Conservation (phyloP, 208 protist genomes). For the Tritrichomonas foetus region DNA sequence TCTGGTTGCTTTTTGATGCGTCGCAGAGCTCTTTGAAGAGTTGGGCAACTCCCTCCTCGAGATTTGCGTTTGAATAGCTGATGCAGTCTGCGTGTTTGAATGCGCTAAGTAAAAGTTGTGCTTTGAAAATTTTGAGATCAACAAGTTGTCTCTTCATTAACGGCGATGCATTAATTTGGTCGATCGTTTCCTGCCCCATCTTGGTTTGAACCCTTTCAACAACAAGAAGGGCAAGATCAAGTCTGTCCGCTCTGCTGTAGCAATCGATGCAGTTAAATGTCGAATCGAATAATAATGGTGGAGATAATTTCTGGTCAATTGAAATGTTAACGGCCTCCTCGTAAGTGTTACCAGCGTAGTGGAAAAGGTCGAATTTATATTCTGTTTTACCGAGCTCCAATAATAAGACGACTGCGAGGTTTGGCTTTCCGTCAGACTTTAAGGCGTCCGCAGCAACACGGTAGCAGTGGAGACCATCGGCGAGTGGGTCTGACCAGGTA, state of each 20-base stretch:
- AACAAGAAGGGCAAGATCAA: slow-evolving; percentile 7
- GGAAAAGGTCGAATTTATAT: slow-evolving; percentile 2
- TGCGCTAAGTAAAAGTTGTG: not conserved
- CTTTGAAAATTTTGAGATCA: not conserved
- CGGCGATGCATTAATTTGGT: not conserved
- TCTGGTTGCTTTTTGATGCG: slow-evolving; percentile 6
- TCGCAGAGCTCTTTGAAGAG: not conserved
- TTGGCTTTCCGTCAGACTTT: slow-evolving; percentile 20
- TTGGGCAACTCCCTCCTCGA: not conserved
- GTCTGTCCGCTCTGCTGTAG: not conserved
- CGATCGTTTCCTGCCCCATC: not conserved
- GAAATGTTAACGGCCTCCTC: not conserved
- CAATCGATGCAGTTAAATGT: slow-evolving; percentile 7
- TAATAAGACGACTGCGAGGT: not conserved
- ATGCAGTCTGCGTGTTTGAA: slow-evolving; percentile 24
- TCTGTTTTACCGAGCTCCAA: not conserved
- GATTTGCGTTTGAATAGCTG: not conserved
- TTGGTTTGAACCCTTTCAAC: slow-evolving; percentile 28
- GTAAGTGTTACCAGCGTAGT: slow-evolving; percentile 24
- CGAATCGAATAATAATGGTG: slow-evolving; percentile 6
- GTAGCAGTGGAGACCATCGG: slow-evolving; percentile 24
- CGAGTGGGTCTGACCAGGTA: slow-evolving; percentile 27
- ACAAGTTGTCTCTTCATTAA: slow-evolving; percentile 5
- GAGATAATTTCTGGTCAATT: not conserved
- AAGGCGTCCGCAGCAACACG: not conserved